These are phyloP conservation scores for Trichoderma afroharzianum DNA, from an alignment of 2,329 filamentous ascomycete species.

Conservation along the genomic window DNA sequence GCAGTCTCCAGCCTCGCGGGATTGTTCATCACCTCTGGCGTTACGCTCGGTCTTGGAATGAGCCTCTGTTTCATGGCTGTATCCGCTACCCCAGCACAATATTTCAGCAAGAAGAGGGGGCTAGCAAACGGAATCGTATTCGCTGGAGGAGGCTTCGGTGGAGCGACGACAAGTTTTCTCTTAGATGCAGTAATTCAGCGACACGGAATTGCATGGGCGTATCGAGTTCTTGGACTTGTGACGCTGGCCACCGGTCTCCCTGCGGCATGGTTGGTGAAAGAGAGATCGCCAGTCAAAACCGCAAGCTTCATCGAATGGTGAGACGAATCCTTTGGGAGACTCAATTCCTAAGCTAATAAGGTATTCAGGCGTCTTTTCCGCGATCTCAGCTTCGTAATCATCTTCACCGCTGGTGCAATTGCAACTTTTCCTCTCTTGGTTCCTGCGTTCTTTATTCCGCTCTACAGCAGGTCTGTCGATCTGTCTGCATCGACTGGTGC, in stretches of 20 bases:
- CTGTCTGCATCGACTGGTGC: conserved; percentile 49
- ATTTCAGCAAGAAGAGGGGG: conserved; percentile 47
- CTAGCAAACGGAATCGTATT: conserved; percentile 49
- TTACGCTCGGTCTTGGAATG: conserved; percentile 26
- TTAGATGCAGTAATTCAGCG: conserved; percentile 40
- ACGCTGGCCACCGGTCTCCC: conserved; percentile 50
- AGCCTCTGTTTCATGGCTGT: conserved; percentile 31
- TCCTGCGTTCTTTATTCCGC: conserved; percentile 56
- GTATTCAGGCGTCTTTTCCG: conserved; percentile 42
- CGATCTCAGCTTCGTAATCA: conserved; percentile 45
- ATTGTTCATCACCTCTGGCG: conserved; percentile 27
- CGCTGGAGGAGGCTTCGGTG: conserved; percentile 49
- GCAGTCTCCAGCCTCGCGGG: conserved; percentile 26
- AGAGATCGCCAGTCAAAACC: conserved; percentile 37
- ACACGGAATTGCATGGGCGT: conserved; percentile 45
- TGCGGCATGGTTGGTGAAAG: conserved; percentile 47
- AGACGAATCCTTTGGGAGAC: neutral
- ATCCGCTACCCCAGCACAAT: conserved; percentile 46
- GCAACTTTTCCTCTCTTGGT: conserved; percentile 57
- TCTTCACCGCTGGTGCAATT: conserved; percentile 50
- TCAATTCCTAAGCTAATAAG: neutral
- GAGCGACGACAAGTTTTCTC: conserved; percentile 43
- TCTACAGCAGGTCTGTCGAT: conserved; percentile 50
- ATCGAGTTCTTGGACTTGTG: conserved; percentile 47
- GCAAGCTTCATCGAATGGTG: conserved; percentile 36